phyloP scores from a whole-genome alignment of 2,329 filamentous ascomycete species.

The Microascus cirrosus region DNA sequence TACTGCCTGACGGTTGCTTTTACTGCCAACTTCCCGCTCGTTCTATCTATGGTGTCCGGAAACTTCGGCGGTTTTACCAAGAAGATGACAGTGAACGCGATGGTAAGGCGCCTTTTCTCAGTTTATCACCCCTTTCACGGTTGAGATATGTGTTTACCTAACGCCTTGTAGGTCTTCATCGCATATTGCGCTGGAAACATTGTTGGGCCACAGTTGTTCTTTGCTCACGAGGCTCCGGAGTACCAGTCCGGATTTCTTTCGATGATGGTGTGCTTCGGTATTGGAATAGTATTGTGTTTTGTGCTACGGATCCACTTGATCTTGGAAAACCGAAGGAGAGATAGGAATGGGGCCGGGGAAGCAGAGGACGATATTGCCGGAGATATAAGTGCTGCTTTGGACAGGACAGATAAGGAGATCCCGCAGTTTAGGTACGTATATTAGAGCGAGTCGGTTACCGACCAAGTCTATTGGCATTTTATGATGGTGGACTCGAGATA shows the following conservation, averaged over 20 bases:
- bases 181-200: constrained; percentile 43
- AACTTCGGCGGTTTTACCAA: constrained; percentile 55
- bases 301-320: constrained; percentile 38
- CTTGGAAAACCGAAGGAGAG: constrained; percentile 41
- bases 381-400: constrained; percentile 13
- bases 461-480: no score
- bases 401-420: constrained; percentile 46
- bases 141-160: background rate
- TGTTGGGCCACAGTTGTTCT: constrained; percentile 49
- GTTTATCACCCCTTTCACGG: background rate
- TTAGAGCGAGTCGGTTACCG: constrained; percentile 5
- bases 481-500: no score
- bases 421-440: constrained; percentile 40
- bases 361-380: constrained; percentile 6
- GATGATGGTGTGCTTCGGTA: constrained; percentile 47
- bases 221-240: constrained; percentile 41
- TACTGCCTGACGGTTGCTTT: constrained; percentile 41
- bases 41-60: constrained; percentile 43
- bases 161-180: background rate
- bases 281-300: constrained; percentile 28
- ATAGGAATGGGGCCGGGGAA: constrained; percentile 13
- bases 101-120: constrained; percentile 20
- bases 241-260: constrained; percentile 53
- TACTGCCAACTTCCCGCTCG: constrained; percentile 28
- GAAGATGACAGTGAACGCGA: constrained; percentile 46